Evolutionary conservation across 345 rosid species (phyloP).

Genomic region (Euclidium syriacum): DNA sequence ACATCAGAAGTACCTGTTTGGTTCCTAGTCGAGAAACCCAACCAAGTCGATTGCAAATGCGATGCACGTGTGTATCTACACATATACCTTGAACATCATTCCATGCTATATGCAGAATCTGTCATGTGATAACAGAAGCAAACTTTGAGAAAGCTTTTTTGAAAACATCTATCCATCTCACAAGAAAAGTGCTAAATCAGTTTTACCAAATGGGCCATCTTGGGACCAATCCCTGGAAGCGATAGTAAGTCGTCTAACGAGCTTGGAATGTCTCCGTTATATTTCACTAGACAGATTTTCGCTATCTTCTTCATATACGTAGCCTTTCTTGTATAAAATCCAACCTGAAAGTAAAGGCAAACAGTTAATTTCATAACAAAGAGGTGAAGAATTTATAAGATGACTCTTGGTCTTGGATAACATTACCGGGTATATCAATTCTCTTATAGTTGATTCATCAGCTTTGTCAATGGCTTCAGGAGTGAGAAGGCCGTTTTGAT

Average conservation of each 20-base stretch:
- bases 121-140: constrained; percentile 5
- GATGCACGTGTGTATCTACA: constrained; percentile 94
- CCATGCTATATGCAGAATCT: constrained; percentile 96
- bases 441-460: constrained; percentile 68
- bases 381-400: constrained; percentile 2
- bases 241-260: constrained; percentile 74
- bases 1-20: constrained; percentile 43
- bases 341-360: constrained; percentile 51
- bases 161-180: not conserved
- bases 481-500: constrained; percentile 57
- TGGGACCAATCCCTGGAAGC: constrained; percentile 97
- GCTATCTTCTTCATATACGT: constrained; percentile 87
- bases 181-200: not conserved
- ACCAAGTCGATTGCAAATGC: constrained; percentile 92
- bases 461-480: constrained; percentile 75
- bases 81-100: constrained; percentile 89
- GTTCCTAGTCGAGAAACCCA: constrained; percentile 80
- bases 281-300: constrained; percentile 61
- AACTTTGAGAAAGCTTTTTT: not conserved
- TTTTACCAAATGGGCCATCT: constrained; percentile 50
- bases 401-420: constrained; percentile 2
- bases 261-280: constrained; percentile 80
- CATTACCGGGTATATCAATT: constrained; percentile 87
- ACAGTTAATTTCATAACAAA: not conserved
- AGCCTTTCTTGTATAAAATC: constrained; percentile 88